phyloP scores from a whole-genome alignment of 768 basidiomycete species.

The Auricularia sp. region DNA sequence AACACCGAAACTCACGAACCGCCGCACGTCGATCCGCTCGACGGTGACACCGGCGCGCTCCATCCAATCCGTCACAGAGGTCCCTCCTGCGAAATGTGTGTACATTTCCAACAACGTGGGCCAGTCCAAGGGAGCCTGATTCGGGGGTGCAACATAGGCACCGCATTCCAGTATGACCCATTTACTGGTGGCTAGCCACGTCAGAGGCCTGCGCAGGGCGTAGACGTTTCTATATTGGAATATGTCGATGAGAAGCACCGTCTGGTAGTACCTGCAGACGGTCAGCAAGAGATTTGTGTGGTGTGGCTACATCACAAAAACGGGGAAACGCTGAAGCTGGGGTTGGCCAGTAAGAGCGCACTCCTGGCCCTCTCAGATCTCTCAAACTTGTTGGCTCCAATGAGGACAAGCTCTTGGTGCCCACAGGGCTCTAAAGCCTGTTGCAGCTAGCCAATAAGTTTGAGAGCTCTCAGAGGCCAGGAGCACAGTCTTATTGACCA shows the following conservation, averaged over 20 bases:
- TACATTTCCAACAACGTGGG: slow-evolving; percentile 79
- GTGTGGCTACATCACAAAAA: no score
- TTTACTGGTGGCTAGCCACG: slow-evolving; percentile 75
- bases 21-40: slow-evolving; percentile 72
- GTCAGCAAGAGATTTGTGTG: neutral
- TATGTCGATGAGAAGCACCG: slow-evolving; percentile 92
- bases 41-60: slow-evolving; percentile 48
- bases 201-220: slow-evolving; percentile 74
- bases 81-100: slow-evolving; percentile 73
- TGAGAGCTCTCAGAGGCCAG: no score
- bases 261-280: slow-evolving; percentile 77
- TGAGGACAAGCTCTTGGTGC: no score
- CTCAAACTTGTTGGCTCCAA: no score
- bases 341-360: no score
- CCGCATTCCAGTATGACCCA: slow-evolving; percentile 89
- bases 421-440: no score
- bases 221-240: slow-evolving; percentile 99
- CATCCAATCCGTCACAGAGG: slow-evolving; percentile 84
- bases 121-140: slow-evolving; percentile 62
- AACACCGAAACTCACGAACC: slow-evolving; percentile 95
- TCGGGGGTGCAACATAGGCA: slow-evolving; percentile 72
- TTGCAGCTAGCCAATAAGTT: no score
- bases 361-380: no score
- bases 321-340: no score
- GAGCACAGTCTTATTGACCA: no score